Evolutionary conservation across 169 alveolate species (phyloP), one percentile per base, ranked within the genome.

Genomic region (Prorocentrum cordatum): DNA sequence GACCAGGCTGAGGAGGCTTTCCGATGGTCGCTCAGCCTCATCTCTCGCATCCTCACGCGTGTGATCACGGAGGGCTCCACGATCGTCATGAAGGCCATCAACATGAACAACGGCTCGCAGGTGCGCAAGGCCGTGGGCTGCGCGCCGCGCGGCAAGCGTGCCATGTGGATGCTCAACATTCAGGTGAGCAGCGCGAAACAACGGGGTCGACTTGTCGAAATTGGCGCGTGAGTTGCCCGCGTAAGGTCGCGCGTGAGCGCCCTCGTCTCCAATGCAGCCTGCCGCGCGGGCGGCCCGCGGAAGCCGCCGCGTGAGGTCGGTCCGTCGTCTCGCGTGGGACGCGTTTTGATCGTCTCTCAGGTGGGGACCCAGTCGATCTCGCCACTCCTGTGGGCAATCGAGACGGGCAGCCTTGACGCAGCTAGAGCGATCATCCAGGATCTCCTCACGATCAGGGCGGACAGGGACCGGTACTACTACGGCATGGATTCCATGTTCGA

Each of bases 61-160:
- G n/a, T n/a, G n/a, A 82, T 82, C 36, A 35, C 64, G 67, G 91
- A 82, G 54, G 91, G 91, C 61, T 77, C 88, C 32, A 77, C 88
- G 18, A 77, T 77, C 36, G 88, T 77, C 29, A 77, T 77, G 88
- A 77, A 77, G 88, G 90, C 90, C 80, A 80, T 80, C 79, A 80
- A 80, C 68, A 80, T 70, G 67, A 80, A 80, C 68, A 70, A 80
- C 27, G 90, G 80, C 54, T 62, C 39, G 79, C 90, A 80, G 90
- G 36, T 80, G 47, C 66, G 79, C 18, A 80, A 80, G 22, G 90
- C 90, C 47, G 39, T 80, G 24, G 45, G 80, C 4, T 77, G 61
- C 22, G 66, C 90, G 2, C 90, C 90, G 1, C 90, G 90, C 29
- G 75, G 90, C 0, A 64, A 80, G 70, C 90, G 90, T 12, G 62